Evolutionary conservation across 257 asterid genomes (phyloP).

Genomic region (Nicotiana sylvestris): DNA sequence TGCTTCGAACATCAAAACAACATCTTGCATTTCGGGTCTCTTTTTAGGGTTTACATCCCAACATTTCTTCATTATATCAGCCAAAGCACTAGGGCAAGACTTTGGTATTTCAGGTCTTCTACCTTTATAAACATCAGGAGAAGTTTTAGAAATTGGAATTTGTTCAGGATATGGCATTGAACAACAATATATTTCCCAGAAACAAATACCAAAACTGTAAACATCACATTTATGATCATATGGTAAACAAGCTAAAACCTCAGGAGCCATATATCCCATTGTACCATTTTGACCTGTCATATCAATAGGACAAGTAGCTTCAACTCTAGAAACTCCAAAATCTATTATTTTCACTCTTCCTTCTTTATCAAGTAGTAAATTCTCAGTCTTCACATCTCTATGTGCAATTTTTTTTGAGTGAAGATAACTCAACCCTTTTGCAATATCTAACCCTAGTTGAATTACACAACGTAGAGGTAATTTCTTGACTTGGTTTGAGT

Average conservation of each 20-base stretch:
- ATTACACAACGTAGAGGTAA: slow-evolving; percentile 5
- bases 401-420: slow-evolving; percentile 23
- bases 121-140: neutral
- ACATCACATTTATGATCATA: slow-evolving; percentile 31
- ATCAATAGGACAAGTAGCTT: neutral
- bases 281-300: slow-evolving; percentile 20
- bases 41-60: slow-evolving; percentile 18
- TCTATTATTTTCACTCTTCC: slow-evolving; percentile 20
- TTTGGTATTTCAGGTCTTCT: slow-evolving; percentile 12
- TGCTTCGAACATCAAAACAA: slow-evolving; percentile 17
- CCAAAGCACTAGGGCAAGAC: slow-evolving; percentile 12
- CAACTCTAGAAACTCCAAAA: slow-evolving; percentile 14
- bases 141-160: neutral
- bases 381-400: slow-evolving; percentile 26
- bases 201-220: slow-evolving; percentile 28
- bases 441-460: slow-evolving; percentile 22
- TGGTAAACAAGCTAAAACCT: neutral
- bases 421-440: slow-evolving; percentile 27
- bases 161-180: neutral
- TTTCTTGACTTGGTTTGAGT: neutral
- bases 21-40: slow-evolving; percentile 27
- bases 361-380: slow-evolving; percentile 10
- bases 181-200: slow-evolving; percentile 25
- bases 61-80: slow-evolving; percentile 22
- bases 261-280: slow-evolving; percentile 27